A percentile compares a stretch with the other conserved stretches of the same genome.
Evolutionary conservation across 2,329 filamentous ascomycete species (phyloP).

Genomic region (Pestalotiopsis sp.): DNA sequence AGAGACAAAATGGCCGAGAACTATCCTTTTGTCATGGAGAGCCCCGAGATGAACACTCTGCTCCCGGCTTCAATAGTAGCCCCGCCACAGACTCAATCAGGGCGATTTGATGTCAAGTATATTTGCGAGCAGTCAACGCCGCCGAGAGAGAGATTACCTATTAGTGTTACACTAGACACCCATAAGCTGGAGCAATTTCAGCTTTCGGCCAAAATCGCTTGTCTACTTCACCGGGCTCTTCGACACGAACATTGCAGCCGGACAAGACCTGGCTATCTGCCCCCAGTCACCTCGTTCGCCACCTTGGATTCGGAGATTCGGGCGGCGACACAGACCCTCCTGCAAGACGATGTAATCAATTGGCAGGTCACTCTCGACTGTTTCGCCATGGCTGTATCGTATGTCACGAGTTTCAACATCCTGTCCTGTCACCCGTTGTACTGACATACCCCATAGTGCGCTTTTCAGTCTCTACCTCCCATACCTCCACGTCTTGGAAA

Average conservation of each 20-base stretch:
- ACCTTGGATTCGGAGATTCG: conserved; percentile 33
- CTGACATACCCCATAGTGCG: conserved; percentile 17
- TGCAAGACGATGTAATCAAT: conserved; percentile 26
- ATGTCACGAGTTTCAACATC: conserved; percentile 10
- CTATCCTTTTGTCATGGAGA: conserved; percentile 34
- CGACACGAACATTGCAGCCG: conserved; percentile 20
- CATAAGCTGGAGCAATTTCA: conserved; percentile 24
- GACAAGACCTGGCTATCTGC: conserved; percentile 28
- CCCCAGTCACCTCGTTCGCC: conserved; percentile 26
- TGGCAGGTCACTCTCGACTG: conserved; percentile 35
- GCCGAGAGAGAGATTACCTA: not conserved
- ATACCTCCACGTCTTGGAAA: conserved; percentile 31
- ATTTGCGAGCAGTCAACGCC: conserved; percentile 27
- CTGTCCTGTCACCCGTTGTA: not conserved
- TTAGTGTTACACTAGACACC: conserved; percentile 6
- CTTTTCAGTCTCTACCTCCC: conserved; percentile 35
- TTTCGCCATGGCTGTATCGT: conserved; percentile 36
- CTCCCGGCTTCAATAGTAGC: conserved; percentile 27
- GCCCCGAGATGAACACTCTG: conserved; percentile 27
- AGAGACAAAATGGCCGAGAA: conserved; percentile 30
- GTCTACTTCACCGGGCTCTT: conserved; percentile 32
- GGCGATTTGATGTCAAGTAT: conserved; percentile 27
- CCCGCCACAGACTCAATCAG: conserved; percentile 30
- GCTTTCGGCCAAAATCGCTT: conserved; percentile 32
- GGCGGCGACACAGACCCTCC: conserved; percentile 26